A percentile compares a stretch with the other conserved stretches of the same genome.
phyloP scores from a whole-genome alignment of 139 green algal species.

The Chlamydomonas sp. region DNA sequence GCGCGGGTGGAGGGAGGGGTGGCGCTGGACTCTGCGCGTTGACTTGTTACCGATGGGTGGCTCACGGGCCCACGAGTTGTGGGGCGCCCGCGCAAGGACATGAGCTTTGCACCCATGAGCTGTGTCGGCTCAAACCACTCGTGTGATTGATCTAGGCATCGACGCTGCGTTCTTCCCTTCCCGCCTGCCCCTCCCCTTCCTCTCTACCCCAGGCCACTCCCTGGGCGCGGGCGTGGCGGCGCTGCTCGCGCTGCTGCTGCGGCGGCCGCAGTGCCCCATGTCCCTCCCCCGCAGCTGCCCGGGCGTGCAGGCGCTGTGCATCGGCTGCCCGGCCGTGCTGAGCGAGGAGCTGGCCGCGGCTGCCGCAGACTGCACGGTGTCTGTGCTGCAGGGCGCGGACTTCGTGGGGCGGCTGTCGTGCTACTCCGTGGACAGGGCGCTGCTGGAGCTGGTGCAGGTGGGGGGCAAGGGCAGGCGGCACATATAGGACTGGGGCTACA shows the following conservation, averaged over 20 bases:
- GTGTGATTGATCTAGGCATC: neutral
- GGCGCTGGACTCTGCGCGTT: conserved; percentile 46
- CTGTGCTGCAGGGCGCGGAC: conserved; percentile 59
- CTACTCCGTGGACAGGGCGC: conserved; percentile 58
- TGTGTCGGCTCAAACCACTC: too few relatives aligned
- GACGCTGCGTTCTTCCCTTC: too few relatives aligned
- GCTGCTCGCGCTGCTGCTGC: conserved; percentile 69
- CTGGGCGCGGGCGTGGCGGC: conserved; percentile 73
- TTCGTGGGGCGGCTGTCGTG: conserved; percentile 55
- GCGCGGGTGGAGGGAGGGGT: neutral
- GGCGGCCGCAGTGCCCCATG: neutral
- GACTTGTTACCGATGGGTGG: neutral
- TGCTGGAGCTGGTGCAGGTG: conserved; percentile 62
- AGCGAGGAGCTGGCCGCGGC: conserved; percentile 51
- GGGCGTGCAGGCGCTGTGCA: conserved; percentile 45
- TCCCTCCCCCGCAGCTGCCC: neutral
- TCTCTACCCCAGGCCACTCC: conserved; percentile 67
- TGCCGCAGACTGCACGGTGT: conserved; percentile 52
- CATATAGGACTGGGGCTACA: too few relatives aligned
- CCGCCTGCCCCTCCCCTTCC: too few relatives aligned
- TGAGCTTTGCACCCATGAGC: too few relatives aligned
- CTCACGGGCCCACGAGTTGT: too few relatives aligned
- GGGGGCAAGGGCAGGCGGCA: conserved; percentile 23
- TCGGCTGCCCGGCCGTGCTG: conserved; percentile 54
- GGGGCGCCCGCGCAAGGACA: too few relatives aligned